phyloP scores from a whole-genome alignment of 306 rosid genomes.

The Comarum palustre region DNA sequence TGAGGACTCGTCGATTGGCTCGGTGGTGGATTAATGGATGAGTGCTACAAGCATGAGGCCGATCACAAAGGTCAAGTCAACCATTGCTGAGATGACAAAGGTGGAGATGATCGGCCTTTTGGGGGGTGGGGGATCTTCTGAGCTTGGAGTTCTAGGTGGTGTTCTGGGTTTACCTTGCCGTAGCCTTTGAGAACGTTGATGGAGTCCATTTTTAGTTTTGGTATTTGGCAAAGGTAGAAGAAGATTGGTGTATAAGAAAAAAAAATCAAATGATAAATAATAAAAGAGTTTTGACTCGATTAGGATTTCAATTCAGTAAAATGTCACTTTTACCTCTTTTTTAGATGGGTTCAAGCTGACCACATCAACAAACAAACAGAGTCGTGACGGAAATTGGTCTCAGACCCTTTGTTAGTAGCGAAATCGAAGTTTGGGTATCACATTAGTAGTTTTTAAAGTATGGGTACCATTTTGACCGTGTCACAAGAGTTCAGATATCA shows the following conservation, averaged over 20 bases:
- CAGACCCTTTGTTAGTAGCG: no score
- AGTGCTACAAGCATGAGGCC: conserved; percentile 26
- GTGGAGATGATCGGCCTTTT: conserved; percentile 27
- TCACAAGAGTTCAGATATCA: no score
- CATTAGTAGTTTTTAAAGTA: no score
- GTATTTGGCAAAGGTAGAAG: conserved; percentile 1
- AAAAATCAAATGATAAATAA: no score
- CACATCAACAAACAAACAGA: no score
- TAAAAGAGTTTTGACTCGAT: no score
- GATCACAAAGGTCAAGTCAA: conserved; percentile 35
- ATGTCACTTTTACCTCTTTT: no score
- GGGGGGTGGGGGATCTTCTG: conserved; percentile 12
- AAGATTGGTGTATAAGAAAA: not conserved
- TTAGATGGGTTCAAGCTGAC: no score
- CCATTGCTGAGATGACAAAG: conserved; percentile 31
- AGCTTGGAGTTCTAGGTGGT: conserved; percentile 38
- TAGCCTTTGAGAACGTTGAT: conserved; percentile 55
- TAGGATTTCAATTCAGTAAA: no score
- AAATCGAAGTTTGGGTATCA: no score
- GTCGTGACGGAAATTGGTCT: no score
- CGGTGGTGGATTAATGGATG: conserved; percentile 20
- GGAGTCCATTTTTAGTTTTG: conserved; percentile 43
- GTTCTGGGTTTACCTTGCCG: conserved; percentile 41
- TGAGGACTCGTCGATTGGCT: conserved; percentile 1
- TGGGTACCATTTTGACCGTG: no score